Percentiles rank a stretch among this genome's conserved stretches.
Evolutionary conservation across 2,329 filamentous ascomycete genomes (phyloP).

Genomic region (Trichoderma hamatum): DNA sequence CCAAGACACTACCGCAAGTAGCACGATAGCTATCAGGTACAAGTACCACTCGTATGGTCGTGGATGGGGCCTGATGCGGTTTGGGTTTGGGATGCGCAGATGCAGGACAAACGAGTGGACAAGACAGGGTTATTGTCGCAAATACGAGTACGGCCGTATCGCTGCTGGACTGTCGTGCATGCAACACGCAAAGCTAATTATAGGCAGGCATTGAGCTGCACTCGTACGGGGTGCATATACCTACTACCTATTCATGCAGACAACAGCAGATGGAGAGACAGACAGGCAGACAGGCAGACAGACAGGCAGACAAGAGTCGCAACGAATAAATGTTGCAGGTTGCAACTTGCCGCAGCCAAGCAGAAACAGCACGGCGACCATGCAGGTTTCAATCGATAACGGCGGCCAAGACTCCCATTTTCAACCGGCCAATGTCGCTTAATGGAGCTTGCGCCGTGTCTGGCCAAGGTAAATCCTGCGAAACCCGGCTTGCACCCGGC

Average conservation of each 20-base stretch:
- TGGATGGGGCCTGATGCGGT: background rate
- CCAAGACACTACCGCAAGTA: constrained; percentile 11
- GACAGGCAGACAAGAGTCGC: background rate
- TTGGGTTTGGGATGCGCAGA: background rate
- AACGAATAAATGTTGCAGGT: background rate
- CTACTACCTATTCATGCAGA: background rate
- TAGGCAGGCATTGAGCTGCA: background rate
- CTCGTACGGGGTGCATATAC: background rate
- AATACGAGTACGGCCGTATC: constrained; percentile 23
- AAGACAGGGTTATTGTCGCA: constrained; percentile 9
- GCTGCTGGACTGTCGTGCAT: constrained; percentile 7
- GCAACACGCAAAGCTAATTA: background rate
- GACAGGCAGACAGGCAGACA: background rate
- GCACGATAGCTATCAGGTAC: constrained; percentile 15
- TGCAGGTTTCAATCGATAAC: background rate
- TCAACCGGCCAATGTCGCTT: constrained; percentile 23
- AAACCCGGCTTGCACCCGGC: constrained; percentile 1
- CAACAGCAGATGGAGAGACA: background rate
- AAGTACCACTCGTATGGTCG: background rate
- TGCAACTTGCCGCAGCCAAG: background rate
- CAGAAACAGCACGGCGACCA: background rate
- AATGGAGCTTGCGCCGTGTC: background rate
- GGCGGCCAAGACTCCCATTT: background rate
- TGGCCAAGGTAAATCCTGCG: constrained; percentile 8
- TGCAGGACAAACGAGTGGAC: constrained; percentile 1